Evolutionary conservation across 805 yeast genomes (phyloP), one percentile per base, ranked within the genome.

Genomic region (Ogataea pilisensis): DNA sequence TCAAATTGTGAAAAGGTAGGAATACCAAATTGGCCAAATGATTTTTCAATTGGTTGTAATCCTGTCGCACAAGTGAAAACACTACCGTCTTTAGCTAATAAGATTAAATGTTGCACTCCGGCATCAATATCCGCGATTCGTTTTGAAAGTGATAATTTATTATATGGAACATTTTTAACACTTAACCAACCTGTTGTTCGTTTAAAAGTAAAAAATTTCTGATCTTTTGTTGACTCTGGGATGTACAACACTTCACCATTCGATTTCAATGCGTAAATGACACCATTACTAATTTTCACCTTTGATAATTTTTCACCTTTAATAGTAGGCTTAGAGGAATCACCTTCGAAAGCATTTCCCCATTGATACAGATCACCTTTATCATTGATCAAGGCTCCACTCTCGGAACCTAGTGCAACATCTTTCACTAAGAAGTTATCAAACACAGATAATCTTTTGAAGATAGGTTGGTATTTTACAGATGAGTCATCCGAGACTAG

Each of bases 11-110:
- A 78, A 48, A 69, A 76, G 12, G 66, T 62, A 1, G 95, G 93
- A 13, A 87, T 60, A 16, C 97, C 98, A 62, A 75, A 86, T 64
- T 93, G 97, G 4, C 98, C 98, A 50, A 55, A 58, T 20, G 71
- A 67, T 19, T 74, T 64, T 35, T 72, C 71, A 5, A 68, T 62
- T n/a, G 65, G 58, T 4, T 54, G 49, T 2, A 61, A 45, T 1
- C 84, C 84, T 0, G 95, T 79, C 13, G 85, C 73, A 9, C 78
- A 68, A 1, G 85, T 68, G 48, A 72, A 82, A 0, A 85, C 80
- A 26, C 76, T 69, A 1, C 90, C 89, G 9, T 69, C 55, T 30
- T 70, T 64, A 0, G 87, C 71, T 29, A 85, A 57, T 4, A 84
- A 56, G n/a, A 85, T 70, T 8, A 90, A 53, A 62, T 93, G 97